phyloP scores from a whole-genome alignment of 495 filamentous ascomycete genomes.

The Chaetomium cochliodes region DNA sequence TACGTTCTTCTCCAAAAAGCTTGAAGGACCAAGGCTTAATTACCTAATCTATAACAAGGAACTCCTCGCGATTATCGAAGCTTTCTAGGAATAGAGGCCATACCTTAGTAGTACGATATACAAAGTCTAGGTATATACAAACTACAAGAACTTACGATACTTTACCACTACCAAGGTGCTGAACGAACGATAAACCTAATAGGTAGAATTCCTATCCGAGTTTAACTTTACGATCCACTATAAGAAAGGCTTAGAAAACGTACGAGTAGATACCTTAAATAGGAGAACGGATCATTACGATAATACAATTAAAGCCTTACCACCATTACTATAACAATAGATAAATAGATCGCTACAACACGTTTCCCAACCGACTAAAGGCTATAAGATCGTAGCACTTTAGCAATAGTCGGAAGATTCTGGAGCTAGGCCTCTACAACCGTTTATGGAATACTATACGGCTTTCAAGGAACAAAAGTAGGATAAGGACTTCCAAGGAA shows the following conservation, averaged over 20 bases:
- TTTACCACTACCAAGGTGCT: constrained; percentile 34
- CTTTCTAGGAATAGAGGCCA: constrained; percentile 5
- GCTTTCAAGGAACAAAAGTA: too few species aligned
- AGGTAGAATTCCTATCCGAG: constrained; percentile 26
- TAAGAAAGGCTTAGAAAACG: constrained; percentile 18
- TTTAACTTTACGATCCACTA: constrained; percentile 39
- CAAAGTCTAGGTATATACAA: constrained; percentile 11
- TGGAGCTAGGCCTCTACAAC: too few species aligned
- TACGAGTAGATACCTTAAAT: constrained; percentile 18
- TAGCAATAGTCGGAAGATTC: too few species aligned
- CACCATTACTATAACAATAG: neutral
- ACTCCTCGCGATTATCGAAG: constrained; percentile 14
- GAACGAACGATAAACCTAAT: constrained; percentile 30
- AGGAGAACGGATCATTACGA: constrained; percentile 1
- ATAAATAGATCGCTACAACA: too few species aligned
- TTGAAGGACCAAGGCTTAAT: constrained; percentile 4
- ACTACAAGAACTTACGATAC: constrained; percentile 15
- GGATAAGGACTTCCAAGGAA: too few species aligned
- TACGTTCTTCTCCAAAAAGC: constrained; percentile 18
- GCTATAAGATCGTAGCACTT: too few species aligned
- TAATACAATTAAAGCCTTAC: neutral
- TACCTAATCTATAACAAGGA: constrained; percentile 19
- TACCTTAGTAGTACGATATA: constrained; percentile 13
- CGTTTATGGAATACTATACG: too few species aligned
- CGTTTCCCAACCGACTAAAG: too few species aligned